Conservation (phyloP, 805 yeast species). For the Lipomyces oligophaga region DNA sequence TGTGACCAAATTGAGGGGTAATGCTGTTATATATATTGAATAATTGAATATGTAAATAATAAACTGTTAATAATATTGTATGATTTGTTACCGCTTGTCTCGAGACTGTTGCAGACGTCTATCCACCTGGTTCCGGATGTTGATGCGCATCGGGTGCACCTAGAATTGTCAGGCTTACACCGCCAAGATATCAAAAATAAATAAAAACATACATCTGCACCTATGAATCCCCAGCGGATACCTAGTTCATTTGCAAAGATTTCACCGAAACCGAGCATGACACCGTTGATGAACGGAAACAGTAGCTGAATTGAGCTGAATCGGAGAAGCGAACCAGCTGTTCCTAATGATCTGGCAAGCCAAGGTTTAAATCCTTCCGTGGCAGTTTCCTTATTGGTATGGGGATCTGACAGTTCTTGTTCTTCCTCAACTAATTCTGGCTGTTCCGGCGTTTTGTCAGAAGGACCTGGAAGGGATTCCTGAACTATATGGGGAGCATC, state of each 20-base stretch:
- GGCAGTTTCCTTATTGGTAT: not conserved
- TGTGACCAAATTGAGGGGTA: no score
- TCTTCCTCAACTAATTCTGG: no score
- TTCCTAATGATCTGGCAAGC: not conserved
- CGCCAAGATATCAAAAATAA: no score
- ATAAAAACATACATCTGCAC: constrained; percentile 52
- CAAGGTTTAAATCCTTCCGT: not conserved
- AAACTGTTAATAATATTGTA: not conserved
- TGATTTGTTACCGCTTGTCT: no score
- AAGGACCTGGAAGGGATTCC: no score
- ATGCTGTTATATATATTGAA: not conserved
- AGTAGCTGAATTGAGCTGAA: constrained; percentile 60
- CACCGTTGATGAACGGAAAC: constrained; percentile 85
- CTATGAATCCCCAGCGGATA: constrained; percentile 69
- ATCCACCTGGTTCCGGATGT: constrained; percentile 13
- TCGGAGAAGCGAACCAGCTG: constrained; percentile 3
- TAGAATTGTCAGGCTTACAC: not conserved
- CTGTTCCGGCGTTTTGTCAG: no score
- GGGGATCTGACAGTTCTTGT: not conserved
- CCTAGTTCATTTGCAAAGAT: constrained; percentile 90
- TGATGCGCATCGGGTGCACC: constrained; percentile 15
- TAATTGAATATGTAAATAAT: not conserved
- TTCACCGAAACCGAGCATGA: constrained; percentile 96
- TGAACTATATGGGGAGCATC: no score
- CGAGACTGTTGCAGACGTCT: constrained; percentile 1